Conservation (phyloP, 2,329 filamentous ascomycete species). For the Thelonectria discophora region DNA sequence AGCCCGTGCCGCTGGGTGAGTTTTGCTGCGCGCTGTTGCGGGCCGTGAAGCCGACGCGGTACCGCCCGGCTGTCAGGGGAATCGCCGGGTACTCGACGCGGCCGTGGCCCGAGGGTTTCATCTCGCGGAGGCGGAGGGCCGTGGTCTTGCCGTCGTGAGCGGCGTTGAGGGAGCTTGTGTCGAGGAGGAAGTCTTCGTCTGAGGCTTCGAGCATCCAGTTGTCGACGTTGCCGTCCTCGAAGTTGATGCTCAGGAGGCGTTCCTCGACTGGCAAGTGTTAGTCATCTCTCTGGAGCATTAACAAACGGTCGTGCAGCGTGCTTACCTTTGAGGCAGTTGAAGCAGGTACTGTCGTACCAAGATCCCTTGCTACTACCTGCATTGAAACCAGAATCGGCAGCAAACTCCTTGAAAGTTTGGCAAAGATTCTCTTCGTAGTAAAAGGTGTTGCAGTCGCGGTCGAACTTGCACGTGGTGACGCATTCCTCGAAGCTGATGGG, state of each 20-base stretch:
- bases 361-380: background rate
- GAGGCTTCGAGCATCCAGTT: background rate
- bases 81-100: background rate
- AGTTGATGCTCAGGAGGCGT: background rate
- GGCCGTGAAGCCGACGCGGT: background rate
- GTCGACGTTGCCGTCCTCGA: background rate
- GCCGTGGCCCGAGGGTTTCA: background rate
- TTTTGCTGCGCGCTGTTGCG: background rate
- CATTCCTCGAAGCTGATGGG: background rate
- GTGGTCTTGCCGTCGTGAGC: background rate
- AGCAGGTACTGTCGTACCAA: background rate
- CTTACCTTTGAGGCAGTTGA: background rate
- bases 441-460: background rate
- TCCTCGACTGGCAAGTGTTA: background rate
- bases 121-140: background rate
- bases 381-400: background rate
- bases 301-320: background rate
- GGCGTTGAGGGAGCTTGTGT: background rate
- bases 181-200: background rate
- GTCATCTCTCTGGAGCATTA: background rate
- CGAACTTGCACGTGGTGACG: background rate
- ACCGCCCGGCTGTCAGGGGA: background rate
- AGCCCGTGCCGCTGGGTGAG: background rate
- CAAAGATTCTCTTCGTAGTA: background rate
- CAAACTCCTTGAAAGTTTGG: background rate